Conservation (phyloP, 73 alveolate genomes). For the Paramecium biaurelia region DNA sequence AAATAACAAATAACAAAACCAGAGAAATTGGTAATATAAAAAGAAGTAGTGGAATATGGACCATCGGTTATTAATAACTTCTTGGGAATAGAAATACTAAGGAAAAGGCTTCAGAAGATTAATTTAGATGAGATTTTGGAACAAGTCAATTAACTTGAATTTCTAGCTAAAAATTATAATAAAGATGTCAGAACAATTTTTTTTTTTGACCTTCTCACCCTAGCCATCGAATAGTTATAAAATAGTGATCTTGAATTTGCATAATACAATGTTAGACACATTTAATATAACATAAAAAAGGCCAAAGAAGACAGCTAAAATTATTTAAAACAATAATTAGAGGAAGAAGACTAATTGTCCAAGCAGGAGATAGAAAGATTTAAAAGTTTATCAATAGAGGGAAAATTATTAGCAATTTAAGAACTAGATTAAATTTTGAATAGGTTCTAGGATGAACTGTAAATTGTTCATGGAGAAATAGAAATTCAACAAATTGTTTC, state of each 20-base stretch:
- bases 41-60: not conserved
- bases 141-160: not conserved
- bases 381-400: not conserved
- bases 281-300: not conserved
- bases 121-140: not conserved
- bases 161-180: not conserved
- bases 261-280: too few species aligned
- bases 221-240: too few species aligned
- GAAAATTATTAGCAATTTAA: not conserved
- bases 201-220: too few species aligned
- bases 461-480: not conserved
- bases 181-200: too few species aligned
- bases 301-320: not conserved
- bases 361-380: not conserved
- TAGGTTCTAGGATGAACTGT: not conserved
- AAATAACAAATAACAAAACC: not conserved
- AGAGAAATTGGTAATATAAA: not conserved
- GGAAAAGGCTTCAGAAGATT: not conserved
- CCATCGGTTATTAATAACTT: not conserved
- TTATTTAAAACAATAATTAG: not conserved
- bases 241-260: too few species aligned
- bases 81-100: not conserved
- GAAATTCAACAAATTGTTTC: not conserved
- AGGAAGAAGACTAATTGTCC: not conserved
- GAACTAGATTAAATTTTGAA: not conserved